phyloP scores from a whole-genome alignment of 2,329 filamentous ascomycete genomes.

The Sclerotinia minor region DNA sequence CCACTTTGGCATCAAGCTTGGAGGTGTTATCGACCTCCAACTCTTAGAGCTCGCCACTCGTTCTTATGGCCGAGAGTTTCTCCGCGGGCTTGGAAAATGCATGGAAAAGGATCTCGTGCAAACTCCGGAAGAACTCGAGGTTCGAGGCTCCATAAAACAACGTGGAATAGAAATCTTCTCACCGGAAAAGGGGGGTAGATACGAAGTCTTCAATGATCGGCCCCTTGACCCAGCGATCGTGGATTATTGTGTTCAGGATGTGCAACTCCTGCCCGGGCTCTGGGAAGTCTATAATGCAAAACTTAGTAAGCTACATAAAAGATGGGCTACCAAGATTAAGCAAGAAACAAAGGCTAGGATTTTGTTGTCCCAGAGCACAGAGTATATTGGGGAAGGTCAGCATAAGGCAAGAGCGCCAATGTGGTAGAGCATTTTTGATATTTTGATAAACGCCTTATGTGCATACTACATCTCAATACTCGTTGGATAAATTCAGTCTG shows the following conservation, averaged over 20 bases:
- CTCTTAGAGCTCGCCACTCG: constrained; percentile 54
- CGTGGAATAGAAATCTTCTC: constrained; percentile 45
- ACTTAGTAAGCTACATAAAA: background rate
- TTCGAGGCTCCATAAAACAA: constrained; percentile 45
- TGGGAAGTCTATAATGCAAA: constrained; percentile 40
- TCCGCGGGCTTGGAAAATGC: constrained; percentile 46
- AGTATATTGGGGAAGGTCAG: constrained; percentile 15
- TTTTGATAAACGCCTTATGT: background rate
- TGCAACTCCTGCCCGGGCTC: constrained; percentile 46
- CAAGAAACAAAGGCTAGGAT: constrained; percentile 22
- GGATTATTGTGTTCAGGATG: constrained; percentile 51
- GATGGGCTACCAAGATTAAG: constrained; percentile 15
- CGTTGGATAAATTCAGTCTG: background rate
- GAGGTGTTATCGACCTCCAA: constrained; percentile 54
- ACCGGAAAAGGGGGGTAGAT: constrained; percentile 47
- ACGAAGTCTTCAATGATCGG: constrained; percentile 50
- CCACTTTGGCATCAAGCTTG: constrained; percentile 48
- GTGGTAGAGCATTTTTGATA: background rate
- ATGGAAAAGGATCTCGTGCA: constrained; percentile 40
- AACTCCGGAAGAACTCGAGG: constrained; percentile 25
- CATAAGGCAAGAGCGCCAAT: constrained; percentile 24
- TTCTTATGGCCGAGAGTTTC: constrained; percentile 26
- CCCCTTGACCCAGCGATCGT: constrained; percentile 46
- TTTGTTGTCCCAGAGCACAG: constrained; percentile 17
- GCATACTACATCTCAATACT: background rate